A percentile compares a stretch with the other conserved stretches of the same genome.
Evolutionary conservation across 2,329 filamentous ascomycete species (phyloP).

Genomic region (Ceratocystis ficicola): DNA sequence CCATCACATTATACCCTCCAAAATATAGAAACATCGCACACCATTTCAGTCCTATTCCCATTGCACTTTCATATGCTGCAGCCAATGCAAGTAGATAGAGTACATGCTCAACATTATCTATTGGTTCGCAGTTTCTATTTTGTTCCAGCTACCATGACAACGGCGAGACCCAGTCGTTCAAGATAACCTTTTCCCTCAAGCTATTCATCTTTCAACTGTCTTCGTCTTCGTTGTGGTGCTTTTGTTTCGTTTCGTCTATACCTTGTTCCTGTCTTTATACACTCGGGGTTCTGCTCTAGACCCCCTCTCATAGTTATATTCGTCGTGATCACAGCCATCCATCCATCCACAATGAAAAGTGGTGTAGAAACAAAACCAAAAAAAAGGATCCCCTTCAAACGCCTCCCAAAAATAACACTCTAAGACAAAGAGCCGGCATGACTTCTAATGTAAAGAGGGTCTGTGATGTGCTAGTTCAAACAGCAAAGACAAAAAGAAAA

Average conservation of each 20-base stretch:
- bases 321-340: neutral
- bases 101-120: neutral
- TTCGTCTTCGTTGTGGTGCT: neutral
- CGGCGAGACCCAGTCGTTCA: neutral
- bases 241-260: neutral
- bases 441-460: neutral
- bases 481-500: constrained; percentile 11
- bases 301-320: neutral
- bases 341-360: neutral
- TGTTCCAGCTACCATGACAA: neutral
- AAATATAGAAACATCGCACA: neutral
- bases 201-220: neutral
- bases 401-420: constrained; percentile 10
- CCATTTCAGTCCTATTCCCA: neutral
- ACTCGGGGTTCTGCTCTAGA: neutral
- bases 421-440: neutral
- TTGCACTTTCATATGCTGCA: neutral
- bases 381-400: constrained; percentile 10
- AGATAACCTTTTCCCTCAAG: neutral
- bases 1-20: constrained; percentile 6
- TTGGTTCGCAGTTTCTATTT: neutral
- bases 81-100: too few relatives aligned
- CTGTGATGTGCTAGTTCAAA: neutral
- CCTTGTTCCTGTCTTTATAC: neutral
- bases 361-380: constrained; percentile 6